These are phyloP conservation scores for Exophiala sp. DNA, from an alignment of 2,329 filamentous ascomycete species.

Conservation along the genomic window DNA sequence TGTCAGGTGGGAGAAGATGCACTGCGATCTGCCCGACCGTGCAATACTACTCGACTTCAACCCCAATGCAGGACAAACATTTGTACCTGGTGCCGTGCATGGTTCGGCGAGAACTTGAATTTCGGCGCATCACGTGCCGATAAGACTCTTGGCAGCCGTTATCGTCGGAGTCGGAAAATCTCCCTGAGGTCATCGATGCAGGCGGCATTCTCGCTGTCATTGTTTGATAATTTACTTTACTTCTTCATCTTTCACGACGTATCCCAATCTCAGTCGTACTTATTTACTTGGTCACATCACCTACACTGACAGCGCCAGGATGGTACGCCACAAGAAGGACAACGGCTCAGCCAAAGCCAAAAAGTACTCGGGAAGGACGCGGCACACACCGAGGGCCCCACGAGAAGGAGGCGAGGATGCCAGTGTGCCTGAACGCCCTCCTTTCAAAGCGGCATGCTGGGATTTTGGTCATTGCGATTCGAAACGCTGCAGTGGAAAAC, in stretches of 20 bases:
- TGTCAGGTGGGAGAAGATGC: not conserved
- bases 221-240: too few species aligned
- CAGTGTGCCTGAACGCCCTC: conserved; percentile 35
- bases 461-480: conserved; percentile 96
- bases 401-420: conserved; percentile 41
- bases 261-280: too few species aligned
- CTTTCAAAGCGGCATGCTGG: conserved; percentile 94
- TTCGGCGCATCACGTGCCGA: conserved; percentile 12
- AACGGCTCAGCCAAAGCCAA: conserved; percentile 65
- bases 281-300: not conserved
- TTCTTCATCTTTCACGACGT: too few species aligned
- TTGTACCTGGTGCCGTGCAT: not conserved
- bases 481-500: conserved; percentile 92
- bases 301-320: conserved; percentile 37
- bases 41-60: not conserved
- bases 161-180: conserved; percentile 1
- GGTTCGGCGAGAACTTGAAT: too few species aligned
- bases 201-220: too few species aligned
- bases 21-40: not conserved
- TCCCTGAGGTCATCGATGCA: conserved; percentile 5
- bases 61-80: not conserved
- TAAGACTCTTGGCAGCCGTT: conserved; percentile 8
- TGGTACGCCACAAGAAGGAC: conserved; percentile 98
- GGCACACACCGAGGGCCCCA: conserved; percentile 47
- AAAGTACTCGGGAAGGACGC: conserved; percentile 58